Base-by-base conservation (phyloP, 192 early-diverging fungal genomes). In the Spinellus fusiger region DNA sequence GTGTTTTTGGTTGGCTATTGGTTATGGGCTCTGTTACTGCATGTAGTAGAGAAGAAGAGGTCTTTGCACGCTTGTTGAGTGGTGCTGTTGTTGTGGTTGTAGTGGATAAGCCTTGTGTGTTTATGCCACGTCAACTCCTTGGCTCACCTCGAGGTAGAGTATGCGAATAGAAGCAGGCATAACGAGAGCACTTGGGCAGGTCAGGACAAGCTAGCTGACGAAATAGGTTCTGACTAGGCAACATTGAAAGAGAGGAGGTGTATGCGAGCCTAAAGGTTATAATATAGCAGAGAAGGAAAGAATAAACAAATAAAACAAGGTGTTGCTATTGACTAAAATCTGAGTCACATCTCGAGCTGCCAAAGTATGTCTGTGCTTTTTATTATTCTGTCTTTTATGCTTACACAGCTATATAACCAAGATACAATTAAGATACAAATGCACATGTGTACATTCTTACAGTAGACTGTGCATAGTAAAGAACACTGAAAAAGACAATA, bases 151-250 rank as follows among this genome's bases (percentile, higher is more conserved):
- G 18, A 34, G 58, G 23, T 13, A 33, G 16, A 1, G 46, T 49
- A 54, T 77, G 76, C 1, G 72, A 74, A 46, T 62, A 77, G 34
- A 74, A 57, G 37, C 76, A 77, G 22, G 63, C 40, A 20, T 59
- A 54, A 23, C 76, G 66, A 13, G 53, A 52, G 25, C 76, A 77
- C n/a, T 31, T 20, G 22, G 76, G 76, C 27, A 63, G 54, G 31
- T 44, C 44, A 10, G 76, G 76, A 47, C 76, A 77, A 35, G 66
- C 66, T 25, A 72, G 28, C 6, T 59, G 27, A 3, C 47, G 32
- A 34, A 77, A 77, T 9, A 77, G 59, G 7, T 69, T 72, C 9
- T 64, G 61, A 0, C 69, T 66, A 16, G 72, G 60, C 56, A 77
- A 67, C 76, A 77, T 77, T 28, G 16, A 8, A 38, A 23, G n/a